Base-by-base conservation (phyloP, 2,329 filamentous ascomycete genomes). In the Aspergillus ochraceoroseus region DNA sequence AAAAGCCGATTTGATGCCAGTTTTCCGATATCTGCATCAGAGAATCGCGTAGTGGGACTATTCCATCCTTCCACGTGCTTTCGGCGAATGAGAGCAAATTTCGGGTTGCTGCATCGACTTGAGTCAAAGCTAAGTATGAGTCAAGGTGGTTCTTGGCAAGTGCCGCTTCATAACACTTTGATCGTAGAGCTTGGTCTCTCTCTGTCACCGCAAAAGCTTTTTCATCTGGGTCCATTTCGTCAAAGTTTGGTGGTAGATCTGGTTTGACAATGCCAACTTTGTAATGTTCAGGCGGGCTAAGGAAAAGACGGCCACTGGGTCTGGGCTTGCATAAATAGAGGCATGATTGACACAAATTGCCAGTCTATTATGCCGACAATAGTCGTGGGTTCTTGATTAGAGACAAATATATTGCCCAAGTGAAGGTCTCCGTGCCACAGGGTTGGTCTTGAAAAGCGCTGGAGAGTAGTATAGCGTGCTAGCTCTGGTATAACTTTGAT, bases 351-450 rank as follows among this genome's bases (percentile, higher is more conserved):
- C 5, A 38, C 35, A 7, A 46, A 49, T 41, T 55, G 46, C 52
- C 48, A 55, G 23, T 55, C 51, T 25, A 56, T 48, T 13, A 55
- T 43, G 22, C 41, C 28, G 7, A 46, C 32, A 2, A 55, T 44
- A 7, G 23, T 46, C 14, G 46, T 49, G 0, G 48, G 46, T n/a
- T 53, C 52, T 23, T 45, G 4, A 7, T 48, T 19, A 9, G 32
- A 52, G 22, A 56, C 40, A 31, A 46, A 55, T 27, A 54, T 49
- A 36, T 56, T 55, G n/a, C 51, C 20, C 20, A 22, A 22, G 9
- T 22, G 20, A 22, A 22, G 20, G 20, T 22, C 20, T 22, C 20
- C 20, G 9, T 22, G 20, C 20, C 20, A 22, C 20, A 22, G 33
- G 3, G 36, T 44, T 29, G 50, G 48, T 25, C 37, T 39, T 5